A percentile compares a stretch with the other conserved stretches of the same genome.
phyloP scores from a whole-genome alignment of 2,329 filamentous ascomycete genomes.

The Phialemoniopsis sp. region DNA sequence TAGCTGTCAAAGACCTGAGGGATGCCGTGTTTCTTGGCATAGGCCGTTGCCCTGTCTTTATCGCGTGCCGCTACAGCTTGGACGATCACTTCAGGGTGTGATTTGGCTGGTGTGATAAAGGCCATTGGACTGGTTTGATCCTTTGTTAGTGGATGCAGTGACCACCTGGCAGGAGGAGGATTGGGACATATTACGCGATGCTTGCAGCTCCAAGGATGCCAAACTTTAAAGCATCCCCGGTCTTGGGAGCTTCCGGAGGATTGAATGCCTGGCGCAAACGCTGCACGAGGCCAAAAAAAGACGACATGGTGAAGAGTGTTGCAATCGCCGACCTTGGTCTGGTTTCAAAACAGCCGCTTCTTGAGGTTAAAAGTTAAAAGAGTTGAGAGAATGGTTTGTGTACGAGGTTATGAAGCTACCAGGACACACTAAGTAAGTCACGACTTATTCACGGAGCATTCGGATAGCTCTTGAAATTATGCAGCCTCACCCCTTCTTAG shows the following conservation, averaged over 20 bases:
- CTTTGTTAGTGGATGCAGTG: not conserved
- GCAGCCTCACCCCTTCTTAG: too few species aligned
- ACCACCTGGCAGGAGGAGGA: not conserved
- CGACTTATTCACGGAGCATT: too few species aligned
- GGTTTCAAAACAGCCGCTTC: too few species aligned
- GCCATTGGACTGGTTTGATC: conserved; percentile 27
- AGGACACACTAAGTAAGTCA: too few species aligned
- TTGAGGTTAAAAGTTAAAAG: too few species aligned
- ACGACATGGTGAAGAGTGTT: too few species aligned
- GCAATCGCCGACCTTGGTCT: too few species aligned
- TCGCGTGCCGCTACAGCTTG: conserved; percentile 49
- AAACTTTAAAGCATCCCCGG: conserved; percentile 23
- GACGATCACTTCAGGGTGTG: conserved; percentile 49
- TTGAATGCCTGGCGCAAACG: not conserved
- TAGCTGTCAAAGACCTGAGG: conserved; percentile 44
- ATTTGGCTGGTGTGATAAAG: conserved; percentile 43
- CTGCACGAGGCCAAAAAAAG: too few species aligned
- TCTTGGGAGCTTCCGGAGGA: conserved; percentile 7
- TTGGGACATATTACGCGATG: conserved; percentile 25
- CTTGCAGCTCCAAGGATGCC: conserved; percentile 36
- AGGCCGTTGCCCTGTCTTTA: conserved; percentile 37
- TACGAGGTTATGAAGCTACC: too few species aligned
- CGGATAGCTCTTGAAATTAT: too few species aligned
- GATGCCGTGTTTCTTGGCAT: conserved; percentile 46
- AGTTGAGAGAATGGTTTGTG: too few species aligned